Evolutionary conservation across 495 filamentous ascomycete species (phyloP), one percentile per base, ranked within the genome.

Genomic region (Aspergillus heteromorphus): DNA sequence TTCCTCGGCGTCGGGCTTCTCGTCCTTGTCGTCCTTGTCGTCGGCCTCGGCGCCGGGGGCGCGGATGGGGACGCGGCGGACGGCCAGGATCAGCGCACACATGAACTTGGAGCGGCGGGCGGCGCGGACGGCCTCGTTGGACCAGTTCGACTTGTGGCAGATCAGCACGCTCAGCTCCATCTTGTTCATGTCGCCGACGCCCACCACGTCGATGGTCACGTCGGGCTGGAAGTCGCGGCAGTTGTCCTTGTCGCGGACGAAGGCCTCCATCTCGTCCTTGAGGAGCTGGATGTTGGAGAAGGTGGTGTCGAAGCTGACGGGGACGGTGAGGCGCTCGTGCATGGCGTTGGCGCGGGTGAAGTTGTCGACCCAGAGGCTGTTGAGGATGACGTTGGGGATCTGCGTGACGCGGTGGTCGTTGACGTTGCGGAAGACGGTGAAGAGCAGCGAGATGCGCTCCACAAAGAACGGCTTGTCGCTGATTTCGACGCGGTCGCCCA

Each of bases 71-170:
- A 98, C 81, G 68, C 84, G 87, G 69, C 88, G 87, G 31, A 97
- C 76, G 8, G 93, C 92, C 9, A 91, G 73, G 6, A 95, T 85
- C 38, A 98, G 78, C 3, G 93, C 93, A 63, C 91, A 96, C 84
- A 97, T 93, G 74, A 98, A 96, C 69, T 95, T 97, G 63, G 88
- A 93, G 50, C 92, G 86, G 40, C 93, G 85, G 14, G 87, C 80
- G 19, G 87, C 83, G 19, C 92, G 86, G 36, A 97, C 77, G 25
- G 82, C 79, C 55, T 96, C 92, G 67, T 95, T 96, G 42, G 92
- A 84, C 93, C 93, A 98, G 73, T 97, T 98, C 56, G 87, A 87
- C 65, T 96, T 96, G 76, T 97, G 91, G 54, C 84, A 83, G 63
- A 97, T 90, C 56, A 88, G 86, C 34, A 93, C 80, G 55, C 82